Conservation (phyloP, 345 rosid genomes). For the Hibiscus syriacus region DNA sequence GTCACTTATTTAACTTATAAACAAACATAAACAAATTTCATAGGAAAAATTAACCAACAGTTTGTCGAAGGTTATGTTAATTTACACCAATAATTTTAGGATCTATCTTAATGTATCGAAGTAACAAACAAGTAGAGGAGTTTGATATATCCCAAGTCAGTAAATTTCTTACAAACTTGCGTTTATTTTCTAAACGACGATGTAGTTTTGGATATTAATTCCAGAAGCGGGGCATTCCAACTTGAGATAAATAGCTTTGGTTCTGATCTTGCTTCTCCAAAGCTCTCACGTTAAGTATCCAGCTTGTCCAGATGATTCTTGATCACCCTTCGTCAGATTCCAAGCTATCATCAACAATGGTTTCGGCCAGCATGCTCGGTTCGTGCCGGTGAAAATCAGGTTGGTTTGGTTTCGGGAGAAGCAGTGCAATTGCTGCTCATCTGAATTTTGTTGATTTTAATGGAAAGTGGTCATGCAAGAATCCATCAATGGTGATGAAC, state of each 20-base stretch:
- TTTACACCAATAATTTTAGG: too few species aligned
- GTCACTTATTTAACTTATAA: too few species aligned
- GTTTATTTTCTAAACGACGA: neutral
- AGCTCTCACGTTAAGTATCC: conserved; percentile 24
- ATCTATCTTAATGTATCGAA: neutral
- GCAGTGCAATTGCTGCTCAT: conserved; percentile 80
- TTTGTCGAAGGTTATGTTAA: too few species aligned
- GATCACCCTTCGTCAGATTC: conserved; percentile 21
- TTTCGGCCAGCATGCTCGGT: neutral
- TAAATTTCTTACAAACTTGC: too few species aligned
- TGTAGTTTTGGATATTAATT: neutral
- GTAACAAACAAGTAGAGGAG: neutral
- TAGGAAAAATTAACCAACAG: too few species aligned
- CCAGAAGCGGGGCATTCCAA: conserved; percentile 12
- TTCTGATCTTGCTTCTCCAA: conserved; percentile 30
- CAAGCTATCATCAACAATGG: conserved; percentile 7
- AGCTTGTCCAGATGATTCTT: conserved; percentile 30
- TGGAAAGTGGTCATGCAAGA: conserved; percentile 57
- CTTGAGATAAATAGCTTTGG: conserved; percentile 31
- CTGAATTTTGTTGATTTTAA: conserved; percentile 13
- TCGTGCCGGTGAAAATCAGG: conserved; percentile 19
- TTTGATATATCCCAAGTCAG: neutral
- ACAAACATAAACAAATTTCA: too few species aligned
- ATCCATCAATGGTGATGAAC: conserved; percentile 58
- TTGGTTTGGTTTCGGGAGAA: conserved; percentile 49